Base-by-base conservation (phyloP, 2,329 filamentous ascomycete species). In the Fusarium continuum region DNA sequence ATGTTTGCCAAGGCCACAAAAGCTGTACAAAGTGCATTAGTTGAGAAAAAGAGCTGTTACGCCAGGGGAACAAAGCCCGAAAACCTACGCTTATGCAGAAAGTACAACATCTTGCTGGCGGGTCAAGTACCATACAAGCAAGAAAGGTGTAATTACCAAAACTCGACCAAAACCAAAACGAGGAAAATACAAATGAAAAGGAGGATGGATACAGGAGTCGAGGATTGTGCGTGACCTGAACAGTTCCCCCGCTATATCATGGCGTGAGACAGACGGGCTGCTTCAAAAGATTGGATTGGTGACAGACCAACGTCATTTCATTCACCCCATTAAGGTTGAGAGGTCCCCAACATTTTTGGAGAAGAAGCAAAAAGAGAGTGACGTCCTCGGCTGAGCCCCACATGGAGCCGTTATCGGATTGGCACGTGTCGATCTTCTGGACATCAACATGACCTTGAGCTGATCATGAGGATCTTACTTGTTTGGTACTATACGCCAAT, bases 1-100 rank as follows among this genome's bases (percentile, higher is more conserved):
- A 41, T 68, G 31, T 52, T 55, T 31, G 76, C 72, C 46, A 77
- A 65, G 25, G 70, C 65, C 69, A 73, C 72, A 62, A 77, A 78
- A 63, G 74, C 74, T 78, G 43, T 17, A 47, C 7, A 32, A n/a
- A 29, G 35, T 23, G 20, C 14, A n/a, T n/a, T n/a, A 9, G 54
- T 67, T 44, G 57, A 65, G 45, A 31, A 51, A 43, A 14, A 29
- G 20, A 29, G n/a, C 7, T 14, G 20, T 39, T 35, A 32, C 23
- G 56, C 11, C 8, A 29, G 3, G 5, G 9, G n/a, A n/a, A 14
- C 31, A 32, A 46, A 50, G 58, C 44, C 55, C 20, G 8, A 7
- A 6, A 32, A 64, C 61, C 44, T 44, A 70, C 67, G 64, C 54
- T 43, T 55, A 22, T 69, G 53, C 20, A 69, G 19, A 31, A 69